Base-by-base conservation (phyloP, 441 rosid species). In the Viola pubescens region DNA sequence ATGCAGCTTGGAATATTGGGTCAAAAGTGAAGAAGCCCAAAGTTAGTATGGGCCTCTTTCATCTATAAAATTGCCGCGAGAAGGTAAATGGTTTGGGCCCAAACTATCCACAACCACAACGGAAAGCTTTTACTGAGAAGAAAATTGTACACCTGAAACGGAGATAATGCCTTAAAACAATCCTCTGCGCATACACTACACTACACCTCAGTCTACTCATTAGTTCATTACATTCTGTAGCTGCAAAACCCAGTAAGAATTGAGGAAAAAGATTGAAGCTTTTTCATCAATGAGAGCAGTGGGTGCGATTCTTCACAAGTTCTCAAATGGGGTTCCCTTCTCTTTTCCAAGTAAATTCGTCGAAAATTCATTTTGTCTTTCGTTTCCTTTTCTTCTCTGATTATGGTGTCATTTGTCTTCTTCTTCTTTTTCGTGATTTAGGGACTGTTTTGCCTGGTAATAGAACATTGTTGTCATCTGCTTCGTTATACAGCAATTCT, bases 291-390 rank as follows among this genome's bases (percentile, higher is more conserved):
- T 73, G 75, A 79, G 87, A 80, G 80, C 69, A 41, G 59, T 75
- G 34, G 81, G 79, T 19, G 68, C 70, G 48, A 45, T 83, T 13
- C 70, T 89, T 50, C 70, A 53, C 38, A 73, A 84, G 70, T 68
- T 89, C 58, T 73, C 79, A 40, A 65, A 60, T 74, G 85, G 81
- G 12, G 19, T 75, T 38, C 65, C 74, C 56, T 56, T 52, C 54
- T 64, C 61, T 47, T 61, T 58, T 64, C 58, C 4, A 39, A 51
- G 62, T 65, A 58, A 6, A 37, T 42, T 14, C 5, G 12, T 48
- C 47, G 38, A 12, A 26, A 26, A 26, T 1, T 26, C 34, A 26
- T 26, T 26, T 26, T 26, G 2, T 26, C 34, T 26, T 26, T 3
- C 4, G 37, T 3, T 37, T 13, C 14, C 44, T 7, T 13, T 55